These are phyloP conservation scores for Lactifluus rugatus DNA, from an alignment of 768 basidiomycete species.

Conservation along the genomic window DNA sequence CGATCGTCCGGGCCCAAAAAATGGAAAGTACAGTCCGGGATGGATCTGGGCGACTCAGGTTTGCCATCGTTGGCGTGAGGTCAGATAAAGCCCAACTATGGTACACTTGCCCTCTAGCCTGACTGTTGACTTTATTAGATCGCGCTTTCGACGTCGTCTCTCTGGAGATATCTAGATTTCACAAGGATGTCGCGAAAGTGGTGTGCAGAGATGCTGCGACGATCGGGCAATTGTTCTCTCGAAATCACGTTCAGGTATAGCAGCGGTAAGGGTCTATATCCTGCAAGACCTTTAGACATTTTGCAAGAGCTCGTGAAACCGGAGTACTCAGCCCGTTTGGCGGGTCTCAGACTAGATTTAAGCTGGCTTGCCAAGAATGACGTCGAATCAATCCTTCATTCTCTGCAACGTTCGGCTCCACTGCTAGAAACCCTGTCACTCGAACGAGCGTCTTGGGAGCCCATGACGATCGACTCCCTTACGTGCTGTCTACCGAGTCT, in stretches of 20 bases:
- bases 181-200: too few relatives aligned
- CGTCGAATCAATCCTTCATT: neutral
- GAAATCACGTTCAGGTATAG: neutral
- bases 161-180: slow-evolving; percentile 5
- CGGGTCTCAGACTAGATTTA: neutral
- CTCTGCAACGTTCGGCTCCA: neutral
- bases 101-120: neutral
- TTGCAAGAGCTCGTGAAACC: too few relatives aligned
- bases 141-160: neutral
- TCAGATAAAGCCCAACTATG: neutral
- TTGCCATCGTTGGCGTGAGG: slow-evolving; percentile 6
- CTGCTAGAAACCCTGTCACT: neutral
- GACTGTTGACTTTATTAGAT: neutral
- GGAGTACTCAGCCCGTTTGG: neutral
- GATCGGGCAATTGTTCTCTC: neutral
- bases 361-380: neutral
- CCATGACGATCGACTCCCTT: neutral
- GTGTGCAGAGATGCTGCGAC: slow-evolving; percentile 1
- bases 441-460: neutral
- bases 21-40: neutral
- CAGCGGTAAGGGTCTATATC: neutral
- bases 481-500: slow-evolving; percentile 1
- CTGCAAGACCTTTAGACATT: neutral
- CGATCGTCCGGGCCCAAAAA: neutral
- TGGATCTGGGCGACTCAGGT: slow-evolving; percentile 2